phyloP scores from a whole-genome alignment of 495 filamentous ascomycete species.

The Xylaria curta region DNA sequence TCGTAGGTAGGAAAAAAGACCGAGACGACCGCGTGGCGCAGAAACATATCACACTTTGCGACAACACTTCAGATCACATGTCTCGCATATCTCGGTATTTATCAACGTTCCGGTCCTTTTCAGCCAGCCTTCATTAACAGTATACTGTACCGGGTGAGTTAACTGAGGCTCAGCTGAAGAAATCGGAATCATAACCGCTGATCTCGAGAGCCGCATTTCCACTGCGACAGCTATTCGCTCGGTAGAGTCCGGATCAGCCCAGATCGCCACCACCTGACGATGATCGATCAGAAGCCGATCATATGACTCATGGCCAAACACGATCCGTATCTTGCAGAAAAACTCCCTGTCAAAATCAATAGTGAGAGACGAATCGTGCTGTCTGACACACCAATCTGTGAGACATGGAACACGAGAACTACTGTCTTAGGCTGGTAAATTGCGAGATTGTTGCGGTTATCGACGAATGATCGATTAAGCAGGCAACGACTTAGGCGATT shows the following conservation, averaged over 20 bases:
- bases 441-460: not conserved
- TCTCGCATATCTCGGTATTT: not conserved
- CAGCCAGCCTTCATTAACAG: not conserved
- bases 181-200: not conserved
- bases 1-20: not conserved
- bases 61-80: not conserved
- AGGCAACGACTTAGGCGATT: not conserved
- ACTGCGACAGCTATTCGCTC: not conserved
- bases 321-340: not conserved
- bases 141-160: not conserved
- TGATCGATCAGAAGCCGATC: conserved; percentile 6
- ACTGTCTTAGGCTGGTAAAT: not conserved
- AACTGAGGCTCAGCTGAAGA: not conserved
- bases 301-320: not conserved
- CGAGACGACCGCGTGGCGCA: conserved; percentile 14
- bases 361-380: not conserved
- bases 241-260: conserved; percentile 2
- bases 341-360: not conserved
- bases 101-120: not conserved
- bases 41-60: not conserved
- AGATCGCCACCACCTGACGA: not conserved
- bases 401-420: not conserved
- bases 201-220: not conserved
- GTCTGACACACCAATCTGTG: not conserved
- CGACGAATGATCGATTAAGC: not conserved